phyloP scores from a whole-genome alignment of 1,284 basidiomycete species.

The Athelia psychrophila region DNA sequence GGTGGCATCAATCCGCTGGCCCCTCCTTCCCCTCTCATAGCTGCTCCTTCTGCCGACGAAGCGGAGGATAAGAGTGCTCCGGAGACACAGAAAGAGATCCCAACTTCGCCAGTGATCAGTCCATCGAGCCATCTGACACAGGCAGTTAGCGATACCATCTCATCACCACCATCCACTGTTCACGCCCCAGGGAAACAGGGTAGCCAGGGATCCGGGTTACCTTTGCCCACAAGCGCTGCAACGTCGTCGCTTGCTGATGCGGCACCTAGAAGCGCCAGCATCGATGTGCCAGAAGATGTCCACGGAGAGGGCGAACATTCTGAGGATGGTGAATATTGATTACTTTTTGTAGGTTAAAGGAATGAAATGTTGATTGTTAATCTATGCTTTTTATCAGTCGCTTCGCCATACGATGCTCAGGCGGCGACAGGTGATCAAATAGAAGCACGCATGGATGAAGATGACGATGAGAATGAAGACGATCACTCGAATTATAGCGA shows the following conservation, averaged over 20 bases:
- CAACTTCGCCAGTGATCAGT: too few species aligned
- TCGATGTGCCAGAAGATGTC: conserved; percentile 15
- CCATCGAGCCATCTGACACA: too few species aligned
- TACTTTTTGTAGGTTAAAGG: conserved; percentile 22
- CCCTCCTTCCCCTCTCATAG: conserved; percentile 29
- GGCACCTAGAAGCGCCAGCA: conserved; percentile 21
- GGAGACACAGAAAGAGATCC: background rate
- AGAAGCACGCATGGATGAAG: too few species aligned
- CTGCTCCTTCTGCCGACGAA: background rate
- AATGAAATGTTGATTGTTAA: background rate
- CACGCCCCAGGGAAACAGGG: background rate
- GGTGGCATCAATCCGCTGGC: conserved; percentile 65
- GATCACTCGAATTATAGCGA: too few species aligned
- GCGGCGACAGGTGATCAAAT: too few species aligned
- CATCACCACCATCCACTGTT: background rate
- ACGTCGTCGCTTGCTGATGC: background rate
- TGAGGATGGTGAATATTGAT: conserved; percentile 58
- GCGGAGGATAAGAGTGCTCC: background rate
- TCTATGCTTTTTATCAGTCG: too few species aligned
- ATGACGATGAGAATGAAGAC: too few species aligned
- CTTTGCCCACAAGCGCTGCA: background rate
- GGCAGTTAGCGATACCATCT: background rate
- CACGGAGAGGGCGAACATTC: conserved; percentile 14
- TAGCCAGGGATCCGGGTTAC: background rate
- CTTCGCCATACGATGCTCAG: too few species aligned